These are phyloP conservation scores for Emydomyces testavorans DNA, from an alignment of 2,329 filamentous ascomycete genomes.

Conservation along the genomic window DNA sequence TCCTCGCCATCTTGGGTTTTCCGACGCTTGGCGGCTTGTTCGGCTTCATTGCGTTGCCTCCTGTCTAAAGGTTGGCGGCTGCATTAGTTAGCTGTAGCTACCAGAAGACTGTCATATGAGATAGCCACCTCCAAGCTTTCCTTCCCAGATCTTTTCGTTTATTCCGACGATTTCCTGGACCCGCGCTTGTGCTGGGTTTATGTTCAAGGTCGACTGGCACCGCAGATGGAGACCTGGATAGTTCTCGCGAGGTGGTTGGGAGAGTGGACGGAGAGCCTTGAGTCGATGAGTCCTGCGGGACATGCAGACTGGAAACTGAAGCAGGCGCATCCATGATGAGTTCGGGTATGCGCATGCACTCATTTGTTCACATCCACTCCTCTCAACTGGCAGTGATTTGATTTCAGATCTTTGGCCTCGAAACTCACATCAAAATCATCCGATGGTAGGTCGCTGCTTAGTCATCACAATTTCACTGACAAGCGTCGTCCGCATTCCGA, in stretches of 20 bases:
- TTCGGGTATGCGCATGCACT: not conserved
- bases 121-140: constrained; percentile 49
- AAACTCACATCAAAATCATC: not conserved
- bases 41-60: constrained; percentile 39
- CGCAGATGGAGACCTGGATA: constrained; percentile 3
- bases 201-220: not conserved
- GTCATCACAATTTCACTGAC: too few species aligned
- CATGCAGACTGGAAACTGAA: constrained; percentile 8
- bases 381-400: not conserved
- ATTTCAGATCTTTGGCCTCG: too few species aligned
- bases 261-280: constrained; percentile 2
- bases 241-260: not conserved
- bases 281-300: constrained; percentile 1
- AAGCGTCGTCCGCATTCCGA: too few species aligned
- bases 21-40: constrained; percentile 45
- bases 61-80: constrained; percentile 42
- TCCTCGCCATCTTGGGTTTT: constrained; percentile 39
- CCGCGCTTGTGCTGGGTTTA: constrained; percentile 1
- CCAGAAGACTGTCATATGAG: constrained; percentile 18
- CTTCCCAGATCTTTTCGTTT: constrained; percentile 58
- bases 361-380: constrained; percentile 9
- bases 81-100: constrained; percentile 38
- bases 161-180: constrained; percentile 31
- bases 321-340: constrained; percentile 15
- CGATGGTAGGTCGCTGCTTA: not conserved